A percentile compares a stretch with the other conserved stretches of the same genome.
Conservation (phyloP, 495 filamentous ascomycete species). For the Tuber magnatum region DNA sequence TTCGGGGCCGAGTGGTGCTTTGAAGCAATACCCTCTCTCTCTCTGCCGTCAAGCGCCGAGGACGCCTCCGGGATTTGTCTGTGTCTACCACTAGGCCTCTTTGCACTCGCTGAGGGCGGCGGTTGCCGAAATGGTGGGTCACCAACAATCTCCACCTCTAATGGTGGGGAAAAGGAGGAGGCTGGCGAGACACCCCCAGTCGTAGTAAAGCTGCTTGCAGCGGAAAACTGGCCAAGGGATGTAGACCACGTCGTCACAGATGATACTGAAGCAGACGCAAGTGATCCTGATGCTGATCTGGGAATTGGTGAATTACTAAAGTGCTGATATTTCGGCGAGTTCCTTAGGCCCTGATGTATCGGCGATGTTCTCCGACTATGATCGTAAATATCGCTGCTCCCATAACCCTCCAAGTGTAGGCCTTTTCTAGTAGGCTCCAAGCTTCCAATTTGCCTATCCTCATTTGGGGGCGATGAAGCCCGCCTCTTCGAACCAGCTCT, state of each 20-base stretch:
- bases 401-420: constrained; percentile 26
- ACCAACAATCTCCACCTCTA: constrained; percentile 23
- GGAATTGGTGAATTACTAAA: constrained; percentile 25
- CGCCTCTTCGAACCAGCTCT: constrained; percentile 37
- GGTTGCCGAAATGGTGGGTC: constrained; percentile 28
- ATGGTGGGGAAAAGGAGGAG: constrained; percentile 33
- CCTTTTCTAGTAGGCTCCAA: constrained; percentile 38
- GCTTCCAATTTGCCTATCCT: constrained; percentile 26
- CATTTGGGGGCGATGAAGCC: constrained; percentile 39
- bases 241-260: constrained; percentile 36
- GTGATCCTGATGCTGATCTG: constrained; percentile 32
- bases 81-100: constrained; percentile 26
- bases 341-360: constrained; percentile 33
- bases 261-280: constrained; percentile 30
- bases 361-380: constrained; percentile 35
- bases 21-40: constrained; percentile 25
- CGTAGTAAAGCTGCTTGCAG: constrained; percentile 36
- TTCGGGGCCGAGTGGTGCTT: constrained; percentile 36
- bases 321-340: constrained; percentile 31
- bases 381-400: constrained; percentile 27
- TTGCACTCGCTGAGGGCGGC: constrained; percentile 17
- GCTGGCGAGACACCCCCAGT: constrained; percentile 34
- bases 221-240: constrained; percentile 33
- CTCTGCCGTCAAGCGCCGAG: constrained; percentile 18
- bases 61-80: constrained; percentile 29